Conservation (phyloP, 164 flowering plant genomes). For the Vitis labrusca region DNA sequence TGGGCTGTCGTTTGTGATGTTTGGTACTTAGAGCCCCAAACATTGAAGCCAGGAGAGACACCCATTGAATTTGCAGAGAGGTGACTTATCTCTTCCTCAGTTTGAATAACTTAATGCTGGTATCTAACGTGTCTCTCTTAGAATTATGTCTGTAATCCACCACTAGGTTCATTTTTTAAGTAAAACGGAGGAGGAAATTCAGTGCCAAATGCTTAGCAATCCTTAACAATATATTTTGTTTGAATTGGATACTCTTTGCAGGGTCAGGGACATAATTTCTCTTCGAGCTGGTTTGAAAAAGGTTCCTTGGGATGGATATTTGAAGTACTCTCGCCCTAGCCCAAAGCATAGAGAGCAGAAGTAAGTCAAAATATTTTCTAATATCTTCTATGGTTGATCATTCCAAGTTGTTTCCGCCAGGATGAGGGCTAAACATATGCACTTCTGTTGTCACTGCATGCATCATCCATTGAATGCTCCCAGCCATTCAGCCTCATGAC, state of each 20-base stretch:
- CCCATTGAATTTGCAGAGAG: conserved; percentile 95
- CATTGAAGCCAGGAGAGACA: conserved; percentile 80
- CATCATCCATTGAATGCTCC: too few relatives aligned
- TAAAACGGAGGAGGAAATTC: too few relatives aligned
- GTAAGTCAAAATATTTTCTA: conserved; percentile 38
- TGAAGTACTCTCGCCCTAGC: conserved; percentile 92
- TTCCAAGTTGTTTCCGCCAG: too few relatives aligned
- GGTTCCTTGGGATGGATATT: conserved; percentile 99
- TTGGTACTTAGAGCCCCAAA: conserved; percentile 98
- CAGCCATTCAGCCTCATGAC: too few relatives aligned
- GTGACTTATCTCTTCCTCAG: conserved; percentile 24
- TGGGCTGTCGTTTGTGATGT: conserved; percentile 99
- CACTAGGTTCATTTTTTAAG: too few relatives aligned
- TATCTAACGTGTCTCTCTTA: too few relatives aligned
- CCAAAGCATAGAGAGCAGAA: conserved; percentile 81
- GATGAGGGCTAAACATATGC: too few relatives aligned
- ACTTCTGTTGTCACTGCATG: too few relatives aligned
- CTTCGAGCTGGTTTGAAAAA: conserved; percentile 87
- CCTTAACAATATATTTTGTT: neutral
- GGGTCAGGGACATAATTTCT: conserved; percentile 90
- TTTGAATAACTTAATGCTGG: too few relatives aligned
- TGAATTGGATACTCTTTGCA: conserved; percentile 27
- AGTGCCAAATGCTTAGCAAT: too few relatives aligned
- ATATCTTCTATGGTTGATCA: too few relatives aligned
- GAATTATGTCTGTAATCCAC: too few relatives aligned